Conservation (phyloP, 306 rosid species). For the Cicer bijugum region DNA sequence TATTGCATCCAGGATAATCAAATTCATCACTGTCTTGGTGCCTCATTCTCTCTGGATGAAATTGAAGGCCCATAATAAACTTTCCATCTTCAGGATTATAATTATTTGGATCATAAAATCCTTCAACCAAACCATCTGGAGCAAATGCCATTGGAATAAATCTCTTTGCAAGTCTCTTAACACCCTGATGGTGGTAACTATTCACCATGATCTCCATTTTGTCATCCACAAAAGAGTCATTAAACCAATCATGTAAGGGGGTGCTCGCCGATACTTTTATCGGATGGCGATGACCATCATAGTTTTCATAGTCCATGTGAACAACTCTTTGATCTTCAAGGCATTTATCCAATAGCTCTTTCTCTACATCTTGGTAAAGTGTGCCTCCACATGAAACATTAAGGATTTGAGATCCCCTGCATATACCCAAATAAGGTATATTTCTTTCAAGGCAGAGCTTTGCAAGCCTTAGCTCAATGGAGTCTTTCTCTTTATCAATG, state of each 20-base stretch:
- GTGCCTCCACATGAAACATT: slow-evolving; percentile 83
- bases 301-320: slow-evolving; percentile 67
- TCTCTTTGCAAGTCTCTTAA: slow-evolving; percentile 45
- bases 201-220: slow-evolving; percentile 56
- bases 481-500: slow-evolving; percentile 73
- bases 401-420: slow-evolving; percentile 74
- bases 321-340: slow-evolving; percentile 46
- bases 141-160: slow-evolving; percentile 56
- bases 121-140: slow-evolving; percentile 55
- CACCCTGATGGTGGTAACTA: slow-evolving; percentile 61
- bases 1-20: slow-evolving; percentile 50
- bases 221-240: slow-evolving; percentile 45
- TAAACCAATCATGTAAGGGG: slow-evolving; percentile 56
- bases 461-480: slow-evolving; percentile 70
- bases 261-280: slow-evolving; percentile 31
- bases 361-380: slow-evolving; percentile 74
- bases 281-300: slow-evolving; percentile 53
- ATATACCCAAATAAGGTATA: slow-evolving; percentile 75
- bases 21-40: slow-evolving; percentile 39
- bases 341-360: slow-evolving; percentile 48
- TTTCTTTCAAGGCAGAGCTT: slow-evolving; percentile 73
- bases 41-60: slow-evolving; percentile 59
- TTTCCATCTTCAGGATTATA: slow-evolving; percentile 48
- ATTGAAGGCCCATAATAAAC: slow-evolving; percentile 55
- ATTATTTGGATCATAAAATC: slow-evolving; percentile 51